A percentile compares a stretch with the other conserved stretches of the same genome.
Conservation (phyloP, 2,329 filamentous ascomycete genomes). For the Colletotrichum tamarilloi region DNA sequence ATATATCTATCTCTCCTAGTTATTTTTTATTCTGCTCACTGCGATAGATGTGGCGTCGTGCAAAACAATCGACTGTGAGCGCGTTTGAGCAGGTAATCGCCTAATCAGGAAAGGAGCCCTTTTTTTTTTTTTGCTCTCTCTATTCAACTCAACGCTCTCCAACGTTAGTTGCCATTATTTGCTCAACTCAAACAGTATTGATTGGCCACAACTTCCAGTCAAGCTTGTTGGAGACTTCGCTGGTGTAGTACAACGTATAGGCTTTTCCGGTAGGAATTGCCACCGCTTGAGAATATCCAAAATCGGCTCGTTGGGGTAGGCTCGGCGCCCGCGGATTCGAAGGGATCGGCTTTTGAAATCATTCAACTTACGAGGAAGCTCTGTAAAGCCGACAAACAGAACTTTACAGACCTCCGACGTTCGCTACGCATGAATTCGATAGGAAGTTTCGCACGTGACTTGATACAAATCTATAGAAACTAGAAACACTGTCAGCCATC, state of each 20-base stretch:
- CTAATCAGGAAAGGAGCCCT: constrained; percentile 16
- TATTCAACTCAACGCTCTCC: not conserved
- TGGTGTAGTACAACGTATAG: not conserved
- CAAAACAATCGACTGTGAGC: constrained; percentile 9
- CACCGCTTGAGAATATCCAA: not conserved
- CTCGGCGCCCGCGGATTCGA: not conserved
- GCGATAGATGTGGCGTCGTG: not conserved
- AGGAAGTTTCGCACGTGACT: not conserved
- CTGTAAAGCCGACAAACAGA: not conserved
- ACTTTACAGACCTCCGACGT: not conserved
- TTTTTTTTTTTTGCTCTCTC: not conserved
- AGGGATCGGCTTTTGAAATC: not conserved
- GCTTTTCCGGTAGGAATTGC: not conserved
- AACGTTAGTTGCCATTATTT: constrained; percentile 6
- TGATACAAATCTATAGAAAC: not conserved
- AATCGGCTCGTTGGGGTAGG: constrained; percentile 3
- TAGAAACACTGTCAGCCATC: not conserved
- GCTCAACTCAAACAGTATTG: constrained; percentile 5
- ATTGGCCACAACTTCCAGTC: not conserved
- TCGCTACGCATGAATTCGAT: not conserved
- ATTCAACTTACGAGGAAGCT: not conserved
- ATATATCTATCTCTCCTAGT: not conserved
- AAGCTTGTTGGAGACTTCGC: not conserved
- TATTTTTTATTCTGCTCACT: not conserved
- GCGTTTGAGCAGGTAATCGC: constrained; percentile 35